Base-by-base conservation (phyloP, 148 eudicot genomes). In the Dianthus caryophyllus region DNA sequence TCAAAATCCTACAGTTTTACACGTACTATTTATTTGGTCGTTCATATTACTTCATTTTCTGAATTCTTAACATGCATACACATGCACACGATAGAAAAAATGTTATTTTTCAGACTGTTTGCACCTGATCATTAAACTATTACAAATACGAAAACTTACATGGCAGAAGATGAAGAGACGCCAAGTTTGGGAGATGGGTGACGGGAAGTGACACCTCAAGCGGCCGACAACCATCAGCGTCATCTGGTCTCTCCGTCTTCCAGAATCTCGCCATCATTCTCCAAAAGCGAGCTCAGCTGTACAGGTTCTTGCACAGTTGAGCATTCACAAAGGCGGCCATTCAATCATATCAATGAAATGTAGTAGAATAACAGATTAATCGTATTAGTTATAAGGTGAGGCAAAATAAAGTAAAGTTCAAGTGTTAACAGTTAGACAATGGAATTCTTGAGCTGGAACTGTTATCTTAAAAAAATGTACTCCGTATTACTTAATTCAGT, bases 81-180 rank as follows among this genome's bases (percentile, higher is more conserved):
- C n/a, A n/a, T n/a, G n/a, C n/a, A n/a, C n/a, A n/a, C n/a, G n/a
- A n/a, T n/a, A n/a, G n/a, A n/a, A n/a, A n/a, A n/a, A n/a, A n/a
- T n/a, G n/a, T n/a, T n/a, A n/a, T n/a, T n/a, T n/a, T n/a, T n/a
- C n/a, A n/a, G n/a, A n/a, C n/a, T n/a, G n/a, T n/a, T n/a, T n/a
- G n/a, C n/a, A n/a, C n/a, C n/a, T n/a, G n/a, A n/a, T n/a, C n/a
- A n/a, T n/a, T n/a, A n/a, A n/a, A n/a, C n/a, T n/a, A n/a, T n/a
- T n/a, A 7, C 38, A 24, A 22, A 31, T 11, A 20, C 7, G 56
- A 54, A 22, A 27, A 54, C 59, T 54, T 54, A 54, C 59, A 54
- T 26, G 59, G 59, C 29, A 54, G 25, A 54, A 31, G 59, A 25
- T 54, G 59, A 54, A 54, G 59, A 54, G 29, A 6, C 11, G 59